Evolutionary conservation across 163 green algal species (phyloP), one percentile per base, ranked within the genome.

Genomic region (Prototheca stagnorum): DNA sequence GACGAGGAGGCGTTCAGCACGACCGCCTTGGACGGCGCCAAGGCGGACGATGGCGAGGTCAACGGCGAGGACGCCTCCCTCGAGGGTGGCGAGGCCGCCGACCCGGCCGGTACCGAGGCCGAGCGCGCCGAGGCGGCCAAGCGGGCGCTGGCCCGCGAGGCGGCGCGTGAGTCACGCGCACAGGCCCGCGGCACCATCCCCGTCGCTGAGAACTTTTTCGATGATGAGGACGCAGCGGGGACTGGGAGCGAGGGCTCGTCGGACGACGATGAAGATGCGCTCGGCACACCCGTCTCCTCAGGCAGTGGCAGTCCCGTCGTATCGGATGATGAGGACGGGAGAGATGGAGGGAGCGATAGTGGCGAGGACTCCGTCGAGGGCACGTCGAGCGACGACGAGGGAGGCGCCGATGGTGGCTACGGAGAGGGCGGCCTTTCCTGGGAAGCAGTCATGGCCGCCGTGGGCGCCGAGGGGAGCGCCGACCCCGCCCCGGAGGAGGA

Each of bases 381-480:
- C 45, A 46, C 39, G 25, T 34, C 45, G 23, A 44, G 16, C 8
- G 43, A 35, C 11, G 36, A 35, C 15, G 45, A 49, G 2, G 54
- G 60, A 19, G 56, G 53, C 28, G n/a, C n/a, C n/a, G 50, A 56
- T 42, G 56, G 45, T 27, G 80, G 81, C 5, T 90, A 86, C 44
- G 80, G 78, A 11, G 72, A 84, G 1, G 65, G 48, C 1, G 81
- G 77, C 9, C 70, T 92, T 11, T 80, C 62, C 0, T 92, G 80
- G 80, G 81, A 92, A 62, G 76, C 77, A 2, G 78, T 92, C 14
- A 65, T 92, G 57, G 24, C 24, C 39, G 12, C 37, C 22, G 20
- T 15, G 14, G n/a, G n/a, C n/a, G n/a, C n/a, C n/a, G n/a, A n/a
- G n/a, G n/a, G 12, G 31, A 9, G 12, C 11, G 31, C 31, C 9